Evolutionary conservation across 495 filamentous ascomycete species (phyloP), one percentile per base, ranked within the genome.

Genomic region (Aspergillus kassunensis): DNA sequence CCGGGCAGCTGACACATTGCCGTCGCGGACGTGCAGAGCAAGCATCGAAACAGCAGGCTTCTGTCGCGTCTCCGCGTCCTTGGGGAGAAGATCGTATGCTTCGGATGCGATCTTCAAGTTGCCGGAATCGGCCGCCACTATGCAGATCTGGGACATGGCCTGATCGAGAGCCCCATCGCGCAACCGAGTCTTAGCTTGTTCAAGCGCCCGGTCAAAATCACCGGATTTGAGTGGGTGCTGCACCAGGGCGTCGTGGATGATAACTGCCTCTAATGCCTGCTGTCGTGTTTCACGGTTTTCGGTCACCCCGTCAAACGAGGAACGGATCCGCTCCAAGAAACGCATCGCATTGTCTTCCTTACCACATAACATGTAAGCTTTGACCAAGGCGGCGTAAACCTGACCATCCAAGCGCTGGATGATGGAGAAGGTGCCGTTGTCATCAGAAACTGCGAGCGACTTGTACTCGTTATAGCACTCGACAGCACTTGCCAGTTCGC

Each of bases 391-490:
- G 29, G 90, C 89, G 66, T 98, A 97, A 24, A 98, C 84, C 49
- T 86, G 76, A 21, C 85, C 83, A 61, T 97, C 91, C 31, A 88
- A 78, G 15, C 92, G 84, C 48, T 87, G 78, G 30, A 84, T 77
- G 25, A 88, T 74, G n/a, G 77, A 78, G 49, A 84, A 76, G 37
- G 85, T 78, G 21, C 90, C 90, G 30, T 79, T 79, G 67, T 96
- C 87, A 58, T 93, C 79, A 23, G 83, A 84, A 54, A 93, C 80
- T 23, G 89, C 92, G 13, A 96, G 77, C 10, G 78, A 75, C 61
- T 88, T 90, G 76, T 97, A 98, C 67, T 91, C 90, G 57, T 95
- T 89, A 71, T 95, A 97, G 71, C 89, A 90, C 60, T 97, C 93
- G 10, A 96, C 85, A n/a, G 90, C 95, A 55, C 87, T 92, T 60